phyloP scores from a whole-genome alignment of 257 asterid species.

The Cynanchum wilfordii region DNA sequence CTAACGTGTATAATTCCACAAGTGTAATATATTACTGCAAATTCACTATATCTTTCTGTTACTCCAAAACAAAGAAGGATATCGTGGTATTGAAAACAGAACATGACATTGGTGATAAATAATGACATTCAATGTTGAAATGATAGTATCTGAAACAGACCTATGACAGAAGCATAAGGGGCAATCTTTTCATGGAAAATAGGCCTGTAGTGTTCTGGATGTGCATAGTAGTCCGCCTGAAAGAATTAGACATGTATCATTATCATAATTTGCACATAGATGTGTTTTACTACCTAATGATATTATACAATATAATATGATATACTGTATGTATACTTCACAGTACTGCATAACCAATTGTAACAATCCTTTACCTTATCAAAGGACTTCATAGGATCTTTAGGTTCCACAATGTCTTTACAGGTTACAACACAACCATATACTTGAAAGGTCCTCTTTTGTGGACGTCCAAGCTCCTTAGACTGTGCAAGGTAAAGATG shows the following conservation, averaged over 20 bases:
- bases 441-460: slow-evolving; percentile 67
- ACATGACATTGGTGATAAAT: neutral
- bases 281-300: neutral
- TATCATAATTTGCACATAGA: neutral
- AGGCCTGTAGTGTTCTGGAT: slow-evolving; percentile 78
- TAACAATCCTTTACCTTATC: slow-evolving; percentile 52
- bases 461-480: slow-evolving; percentile 37
- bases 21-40: neutral
- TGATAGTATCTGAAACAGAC: slow-evolving; percentile 35
- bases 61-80: neutral
- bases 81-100: neutral
- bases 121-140: neutral
- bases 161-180: slow-evolving; percentile 82
- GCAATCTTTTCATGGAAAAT: slow-evolving; percentile 80
- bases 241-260: slow-evolving; percentile 5
- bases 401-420: slow-evolving; percentile 79
- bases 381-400: slow-evolving; percentile 51
- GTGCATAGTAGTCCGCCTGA: slow-evolving; percentile 92
- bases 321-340: neutral
- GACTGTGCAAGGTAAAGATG: slow-evolving; percentile 37
- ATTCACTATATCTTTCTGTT: neutral
- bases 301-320: neutral
- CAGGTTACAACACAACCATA: slow-evolving; percentile 80
- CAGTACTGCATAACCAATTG: neutral
- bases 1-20: neutral